Evolutionary conservation across 768 basidiomycete species (phyloP), one percentile per base, ranked within the genome.

Genomic region (Leccinum truebloodii): DNA sequence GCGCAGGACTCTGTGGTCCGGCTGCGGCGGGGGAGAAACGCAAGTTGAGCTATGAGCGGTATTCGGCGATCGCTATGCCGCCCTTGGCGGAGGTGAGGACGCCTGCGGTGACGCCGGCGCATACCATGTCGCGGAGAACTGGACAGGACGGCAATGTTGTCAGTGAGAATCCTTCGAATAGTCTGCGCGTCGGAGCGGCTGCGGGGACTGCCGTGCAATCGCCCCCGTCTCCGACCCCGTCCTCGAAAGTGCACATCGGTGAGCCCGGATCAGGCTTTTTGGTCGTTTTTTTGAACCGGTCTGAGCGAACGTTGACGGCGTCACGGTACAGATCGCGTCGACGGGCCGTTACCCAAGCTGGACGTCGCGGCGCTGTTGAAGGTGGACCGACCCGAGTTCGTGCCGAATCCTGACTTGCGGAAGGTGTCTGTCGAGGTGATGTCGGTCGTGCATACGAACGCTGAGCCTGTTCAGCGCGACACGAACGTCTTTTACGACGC

Each of bases 341-440:
- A 83, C 54, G 73, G 74, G 35, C 76, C 80, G 14, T 66, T 86
- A 18, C 84, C 86, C 1, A 48, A 65, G 14, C 70, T 86, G 55
- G 77, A 89, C 57, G 67, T 90, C 35, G 73, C 77, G 4, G 65
- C 75, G 4, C 65, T 90, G n/a, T 56, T 86, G 32, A 72, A 72
- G 48, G 63, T 73, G 20, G 63, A 60, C 12, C 39, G 46, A 14
- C 52, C 53, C 6, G 30, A 24, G 41, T 73, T 65, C 39, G 60
- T 58, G 22, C 66, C 71, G 7, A 67, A 77, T 51, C 59, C 74
- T 0, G 81, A 82, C 52, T 55, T 75, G 26, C 77, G 76, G 58
- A 87, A 83, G 0, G 81, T 94, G 37, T 91, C 90, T n/a, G 83
- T 92, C 3, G 92, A 94, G 39, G 80, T 89, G 3, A 77, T 93